Base-by-base conservation (phyloP, 2,329 filamentous ascomycete species). In the Penicillium sp. region DNA sequence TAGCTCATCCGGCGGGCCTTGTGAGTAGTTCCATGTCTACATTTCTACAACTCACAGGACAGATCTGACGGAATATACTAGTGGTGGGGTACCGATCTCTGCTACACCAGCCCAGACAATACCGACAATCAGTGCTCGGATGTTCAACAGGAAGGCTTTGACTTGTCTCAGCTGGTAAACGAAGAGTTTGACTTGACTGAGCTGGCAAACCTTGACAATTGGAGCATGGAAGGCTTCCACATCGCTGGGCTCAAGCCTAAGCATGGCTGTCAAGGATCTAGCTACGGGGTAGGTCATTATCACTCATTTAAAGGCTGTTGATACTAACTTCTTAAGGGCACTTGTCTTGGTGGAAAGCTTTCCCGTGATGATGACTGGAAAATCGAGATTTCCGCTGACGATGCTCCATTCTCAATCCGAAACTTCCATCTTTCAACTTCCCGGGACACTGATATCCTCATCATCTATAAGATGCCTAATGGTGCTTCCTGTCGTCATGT, bases 401-500 rank as follows among this genome's bases (percentile, higher is more conserved):
- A 62, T 10, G 60, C 72, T 71, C 74, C 51, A 60, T 93, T 94
- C 80, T 93, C 90, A 35, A 84, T 95, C 66, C 82, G 79, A 57
- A 80, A 83, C 65, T 84, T 94, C 73, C 81, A 92, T 60, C 78
- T 96, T 63, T 84, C 84, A 42, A 81, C 85, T 61, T 87, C 90
- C 68, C 85, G 88, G 66, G 86, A 92, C 74, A 86, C 84, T 64
- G 85, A 91, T 63, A 78, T 97, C 47, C 87, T 93, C 73, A 90
- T 95, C 78, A 84, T 88, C 80, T 96, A 92, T 75, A 81, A 80
- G 66, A 95, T 96, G 90, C 82, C 84, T 3, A 89, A 92, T 70
- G 89, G 89, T 65, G 86, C 83, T 16, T 83, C 74, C 58, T 97
- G 92, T 85, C 92, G 89, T 78, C 88, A 95, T 66, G 84, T 84